Percentiles rank a stretch among this genome's conserved stretches.
These are phyloP conservation scores for Nadsonia commutata DNA, from an alignment of 1,139 yeast genomes.

Conservation along the genomic window DNA sequence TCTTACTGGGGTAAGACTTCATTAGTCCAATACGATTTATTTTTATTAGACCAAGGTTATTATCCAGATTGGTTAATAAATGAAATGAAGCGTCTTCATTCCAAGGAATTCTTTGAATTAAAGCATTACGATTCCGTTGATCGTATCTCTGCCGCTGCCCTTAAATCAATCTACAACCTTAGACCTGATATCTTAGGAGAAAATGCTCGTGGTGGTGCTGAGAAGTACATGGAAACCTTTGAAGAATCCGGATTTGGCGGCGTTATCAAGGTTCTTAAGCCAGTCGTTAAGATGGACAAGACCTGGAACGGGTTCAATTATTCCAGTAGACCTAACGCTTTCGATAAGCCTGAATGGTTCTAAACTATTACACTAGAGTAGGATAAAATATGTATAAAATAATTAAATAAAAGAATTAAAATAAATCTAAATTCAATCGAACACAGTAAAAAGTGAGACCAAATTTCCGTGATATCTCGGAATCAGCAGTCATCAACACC, in stretches of 20 bases:
- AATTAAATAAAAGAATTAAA: no score
- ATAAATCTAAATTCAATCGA: no score
- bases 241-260: conserved; percentile 20
- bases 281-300: conserved; percentile 19
- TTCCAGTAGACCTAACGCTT: conserved; percentile 21
- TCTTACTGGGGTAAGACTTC: conserved; percentile 24
- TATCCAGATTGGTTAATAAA: conserved; percentile 19
- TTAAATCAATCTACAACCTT: conserved; percentile 15
- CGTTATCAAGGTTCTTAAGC: conserved; percentile 19
- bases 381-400: background rate
- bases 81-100: conserved; percentile 13
- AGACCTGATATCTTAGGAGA: conserved; percentile 13
- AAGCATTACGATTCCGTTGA: conserved; percentile 24
- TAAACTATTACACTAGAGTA: background rate
- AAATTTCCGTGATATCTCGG: no score
- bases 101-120: conserved; percentile 14
- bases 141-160: conserved; percentile 20
- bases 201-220: conserved; percentile 6
- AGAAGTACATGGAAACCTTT: conserved; percentile 17
- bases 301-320: conserved; percentile 19
- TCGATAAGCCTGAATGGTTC: conserved; percentile 21
- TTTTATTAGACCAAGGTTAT: conserved; percentile 20
- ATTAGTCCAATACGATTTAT: conserved; percentile 22
- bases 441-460: no score
- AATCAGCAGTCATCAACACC: no score